Conservation (phyloP, 2,329 filamentous ascomycete genomes). For the Talaromyces sp. region DNA sequence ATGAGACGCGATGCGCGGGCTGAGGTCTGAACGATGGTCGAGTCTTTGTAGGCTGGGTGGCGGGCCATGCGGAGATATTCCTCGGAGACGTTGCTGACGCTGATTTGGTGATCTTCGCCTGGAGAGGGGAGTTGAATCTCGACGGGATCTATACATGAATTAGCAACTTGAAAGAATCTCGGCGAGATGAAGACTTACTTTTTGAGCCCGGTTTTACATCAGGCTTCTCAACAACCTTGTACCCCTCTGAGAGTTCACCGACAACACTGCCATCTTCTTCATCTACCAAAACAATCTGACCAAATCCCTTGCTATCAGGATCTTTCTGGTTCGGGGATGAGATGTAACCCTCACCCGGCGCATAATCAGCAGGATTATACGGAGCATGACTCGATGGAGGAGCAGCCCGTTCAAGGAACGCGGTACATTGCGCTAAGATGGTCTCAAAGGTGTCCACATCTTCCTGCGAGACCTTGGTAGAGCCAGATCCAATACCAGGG, state of each 20-base stretch:
- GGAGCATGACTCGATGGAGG: slow-evolving; percentile 51
- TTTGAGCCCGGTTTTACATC: slow-evolving; percentile 83
- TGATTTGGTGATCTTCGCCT: slow-evolving; percentile 49
- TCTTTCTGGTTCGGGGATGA: slow-evolving; percentile 29
- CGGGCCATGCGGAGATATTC: slow-evolving; percentile 71
- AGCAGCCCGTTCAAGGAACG: slow-evolving; percentile 81
- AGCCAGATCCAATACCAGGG: slow-evolving; percentile 66
- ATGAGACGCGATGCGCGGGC: slow-evolving; percentile 86
- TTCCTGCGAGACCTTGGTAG: slow-evolving; percentile 70
- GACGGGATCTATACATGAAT: slow-evolving; percentile 43
- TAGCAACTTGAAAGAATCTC: background rate
- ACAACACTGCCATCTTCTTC: slow-evolving; percentile 96
- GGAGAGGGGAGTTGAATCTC: slow-evolving; percentile 49
- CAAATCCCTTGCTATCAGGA: slow-evolving; percentile 17
- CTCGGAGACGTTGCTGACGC: slow-evolving; percentile 49
- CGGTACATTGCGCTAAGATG: slow-evolving; percentile 94
- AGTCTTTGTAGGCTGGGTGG: slow-evolving; percentile 90
- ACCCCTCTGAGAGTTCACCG: slow-evolving; percentile 81
- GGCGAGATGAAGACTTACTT: slow-evolving; percentile 55
- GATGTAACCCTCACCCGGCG: slow-evolving; percentile 75
- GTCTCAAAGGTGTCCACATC: slow-evolving; percentile 97
- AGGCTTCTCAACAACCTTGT: slow-evolving; percentile 74
- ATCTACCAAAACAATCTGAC: slow-evolving; percentile 86
- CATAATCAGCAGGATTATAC: slow-evolving; percentile 82
- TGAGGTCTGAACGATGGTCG: slow-evolving; percentile 80